phyloP scores from a whole-genome alignment of 306 rosid genomes.

The Citrullus amarus region DNA sequence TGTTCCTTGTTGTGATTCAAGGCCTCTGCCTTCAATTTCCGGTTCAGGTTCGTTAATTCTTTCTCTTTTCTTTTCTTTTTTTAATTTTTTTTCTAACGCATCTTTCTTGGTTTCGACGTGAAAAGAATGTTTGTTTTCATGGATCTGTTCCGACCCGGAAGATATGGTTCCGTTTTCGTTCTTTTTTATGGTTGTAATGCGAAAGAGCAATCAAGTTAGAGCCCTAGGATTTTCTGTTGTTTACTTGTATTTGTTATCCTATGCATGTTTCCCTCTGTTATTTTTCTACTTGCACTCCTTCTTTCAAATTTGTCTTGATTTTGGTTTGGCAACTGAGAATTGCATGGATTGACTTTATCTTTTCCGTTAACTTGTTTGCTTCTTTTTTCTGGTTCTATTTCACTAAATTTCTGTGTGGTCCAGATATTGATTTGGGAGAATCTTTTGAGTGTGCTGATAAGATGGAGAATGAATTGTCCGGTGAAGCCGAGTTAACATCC shows the following conservation, averaged over 20 bases:
- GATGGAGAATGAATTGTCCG: conserved; percentile 26
- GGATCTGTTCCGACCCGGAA: conserved; percentile 4
- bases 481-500: conserved; percentile 41
- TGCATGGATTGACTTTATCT: not conserved
- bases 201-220: conserved; percentile 7
- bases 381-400: not conserved
- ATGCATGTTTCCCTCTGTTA: not conserved
- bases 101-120: not conserved
- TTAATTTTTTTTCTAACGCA: not conserved
- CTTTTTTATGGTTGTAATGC: not conserved
- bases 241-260: not conserved
- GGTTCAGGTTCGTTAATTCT: conserved; percentile 24
- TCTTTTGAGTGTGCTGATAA: conserved; percentile 23
- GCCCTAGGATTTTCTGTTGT: not conserved
- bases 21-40: conserved; percentile 18
- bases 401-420: conserved; percentile 6
- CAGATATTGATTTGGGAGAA: conserved; percentile 25
- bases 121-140: not conserved
- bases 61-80: not conserved
- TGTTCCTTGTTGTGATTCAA: conserved; percentile 23
- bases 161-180: not conserved
- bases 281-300: not conserved
- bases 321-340: not conserved
- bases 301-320: not conserved
- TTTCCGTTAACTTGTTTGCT: not conserved